phyloP scores from a whole-genome alignment of 495 filamentous ascomycete species.

The Hamigera avellanea region DNA sequence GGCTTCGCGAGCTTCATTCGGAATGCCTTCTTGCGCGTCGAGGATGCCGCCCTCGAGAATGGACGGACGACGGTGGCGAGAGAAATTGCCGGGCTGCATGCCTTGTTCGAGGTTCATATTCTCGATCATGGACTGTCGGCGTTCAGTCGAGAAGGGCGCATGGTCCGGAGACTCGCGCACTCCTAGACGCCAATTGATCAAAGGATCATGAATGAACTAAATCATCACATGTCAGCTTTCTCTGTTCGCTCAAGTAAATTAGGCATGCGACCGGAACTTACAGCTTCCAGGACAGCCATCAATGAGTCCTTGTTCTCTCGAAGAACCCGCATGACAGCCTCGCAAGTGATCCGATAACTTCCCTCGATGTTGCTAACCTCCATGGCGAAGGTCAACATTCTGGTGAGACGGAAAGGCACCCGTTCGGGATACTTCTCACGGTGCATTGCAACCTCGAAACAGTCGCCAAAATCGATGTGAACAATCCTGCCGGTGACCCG shows the following conservation, averaged over 20 bases:
- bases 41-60: constrained; percentile 40
- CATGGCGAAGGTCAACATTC: constrained; percentile 99
- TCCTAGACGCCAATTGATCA: constrained; percentile 93
- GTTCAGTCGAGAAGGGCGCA: constrained; percentile 71
- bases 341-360: constrained; percentile 92
- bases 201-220: constrained; percentile 93
- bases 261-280: constrained; percentile 38
- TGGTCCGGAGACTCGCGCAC: constrained; percentile 71
- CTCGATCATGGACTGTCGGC: constrained; percentile 60
- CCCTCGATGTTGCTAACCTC: constrained; percentile 99
- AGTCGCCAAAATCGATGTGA: constrained; percentile 98
- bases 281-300: constrained; percentile 96
- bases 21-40: constrained; percentile 38
- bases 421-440: constrained; percentile 97
- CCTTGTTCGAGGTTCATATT: constrained; percentile 44
- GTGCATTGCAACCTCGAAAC: constrained; percentile 99
- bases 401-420: constrained; percentile 91
- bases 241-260: background rate
- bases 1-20: constrained; percentile 51
- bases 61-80: constrained; percentile 35
- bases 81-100: constrained; percentile 32
- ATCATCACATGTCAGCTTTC: constrained; percentile 14
- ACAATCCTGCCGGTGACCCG: constrained; percentile 90
- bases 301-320: constrained; percentile 94
- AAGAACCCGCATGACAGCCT: constrained; percentile 96